phyloP scores from a whole-genome alignment of 2,329 filamentous ascomycete species.

The Stachybotrys echinatus region DNA sequence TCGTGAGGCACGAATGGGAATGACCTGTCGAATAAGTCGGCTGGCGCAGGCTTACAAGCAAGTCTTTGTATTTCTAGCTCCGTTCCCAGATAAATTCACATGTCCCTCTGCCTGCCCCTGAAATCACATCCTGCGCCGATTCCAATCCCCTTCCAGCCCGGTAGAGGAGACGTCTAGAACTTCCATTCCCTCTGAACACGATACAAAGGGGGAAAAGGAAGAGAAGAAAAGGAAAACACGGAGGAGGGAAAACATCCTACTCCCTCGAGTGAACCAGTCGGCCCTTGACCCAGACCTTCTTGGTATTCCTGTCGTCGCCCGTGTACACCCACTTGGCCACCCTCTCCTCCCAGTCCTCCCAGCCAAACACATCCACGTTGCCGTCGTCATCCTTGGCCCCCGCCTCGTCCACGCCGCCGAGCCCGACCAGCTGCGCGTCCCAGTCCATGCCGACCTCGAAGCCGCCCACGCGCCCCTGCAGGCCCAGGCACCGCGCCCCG shows the following conservation, averaged over 20 bases:
- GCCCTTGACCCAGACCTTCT: constrained; percentile 84
- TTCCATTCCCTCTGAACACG: no score
- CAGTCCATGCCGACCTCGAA: constrained; percentile 86
- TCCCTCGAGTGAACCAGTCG: constrained; percentile 64
- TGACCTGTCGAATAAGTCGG: no score
- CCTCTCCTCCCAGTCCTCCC: constrained; percentile 81
- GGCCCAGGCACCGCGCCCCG: constrained; percentile 74
- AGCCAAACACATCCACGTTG: constrained; percentile 84
- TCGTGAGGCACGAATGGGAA: no score
- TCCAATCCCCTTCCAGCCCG: no score
- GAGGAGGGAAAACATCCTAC: background rate
- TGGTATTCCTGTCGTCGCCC: constrained; percentile 88
- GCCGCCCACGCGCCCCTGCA: constrained; percentile 65
- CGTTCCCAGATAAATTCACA: no score
- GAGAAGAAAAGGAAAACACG: background rate
- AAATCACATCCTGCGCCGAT: no score
- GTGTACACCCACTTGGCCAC: constrained; percentile 93
- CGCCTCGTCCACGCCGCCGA: constrained; percentile 46
- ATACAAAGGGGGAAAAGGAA: background rate
- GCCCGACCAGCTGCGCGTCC: constrained; percentile 78
- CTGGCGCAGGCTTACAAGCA: no score
- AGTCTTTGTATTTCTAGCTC: no score
- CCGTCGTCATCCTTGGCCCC: constrained; percentile 33
- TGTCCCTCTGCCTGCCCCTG: no score
- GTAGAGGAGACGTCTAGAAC: no score